Evolutionary conservation across 306 rosid species (phyloP).

Genomic region (Vigna nakashimae): DNA sequence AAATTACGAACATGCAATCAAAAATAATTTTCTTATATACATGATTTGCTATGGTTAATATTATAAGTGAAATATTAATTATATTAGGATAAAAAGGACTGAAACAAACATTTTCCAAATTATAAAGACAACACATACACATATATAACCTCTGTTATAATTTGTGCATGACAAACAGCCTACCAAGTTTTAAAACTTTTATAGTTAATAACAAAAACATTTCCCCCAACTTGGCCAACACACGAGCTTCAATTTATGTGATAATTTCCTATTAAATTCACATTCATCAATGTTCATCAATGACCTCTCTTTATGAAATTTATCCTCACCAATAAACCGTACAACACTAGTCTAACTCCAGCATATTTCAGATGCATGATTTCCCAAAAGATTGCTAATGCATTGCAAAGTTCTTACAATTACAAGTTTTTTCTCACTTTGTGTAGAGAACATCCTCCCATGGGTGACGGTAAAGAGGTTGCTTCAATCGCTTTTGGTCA

Average conservation of each 20-base stretch:
- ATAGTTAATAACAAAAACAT: neutral
- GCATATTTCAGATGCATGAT: constrained; percentile 48
- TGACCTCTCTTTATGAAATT: constrained; percentile 47
- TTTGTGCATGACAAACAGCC: neutral
- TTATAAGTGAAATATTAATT: too few species aligned
- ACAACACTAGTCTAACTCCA: constrained; percentile 62
- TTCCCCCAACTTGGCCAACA: neutral
- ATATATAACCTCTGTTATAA: neutral
- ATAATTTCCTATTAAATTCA: constrained; percentile 26
- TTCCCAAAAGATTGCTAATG: constrained; percentile 39
- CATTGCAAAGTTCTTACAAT: constrained; percentile 34
- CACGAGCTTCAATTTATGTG: constrained; percentile 4
- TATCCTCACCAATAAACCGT: constrained; percentile 42
- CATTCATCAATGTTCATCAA: constrained; percentile 32
- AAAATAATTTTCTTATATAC: too few species aligned
- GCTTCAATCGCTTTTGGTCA: constrained; percentile 99
- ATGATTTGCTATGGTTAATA: too few species aligned
- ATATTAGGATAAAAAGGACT: too few species aligned
- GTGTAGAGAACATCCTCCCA: constrained; percentile 99
- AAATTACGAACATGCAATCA: too few species aligned
- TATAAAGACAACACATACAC: too few species aligned
- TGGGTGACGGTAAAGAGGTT: constrained; percentile 98
- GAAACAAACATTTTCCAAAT: too few species aligned
- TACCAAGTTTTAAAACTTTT: neutral
- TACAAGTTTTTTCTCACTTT: constrained; percentile 60